phyloP scores from a whole-genome alignment of 805 yeast genomes.

The Candida morakotiae region DNA sequence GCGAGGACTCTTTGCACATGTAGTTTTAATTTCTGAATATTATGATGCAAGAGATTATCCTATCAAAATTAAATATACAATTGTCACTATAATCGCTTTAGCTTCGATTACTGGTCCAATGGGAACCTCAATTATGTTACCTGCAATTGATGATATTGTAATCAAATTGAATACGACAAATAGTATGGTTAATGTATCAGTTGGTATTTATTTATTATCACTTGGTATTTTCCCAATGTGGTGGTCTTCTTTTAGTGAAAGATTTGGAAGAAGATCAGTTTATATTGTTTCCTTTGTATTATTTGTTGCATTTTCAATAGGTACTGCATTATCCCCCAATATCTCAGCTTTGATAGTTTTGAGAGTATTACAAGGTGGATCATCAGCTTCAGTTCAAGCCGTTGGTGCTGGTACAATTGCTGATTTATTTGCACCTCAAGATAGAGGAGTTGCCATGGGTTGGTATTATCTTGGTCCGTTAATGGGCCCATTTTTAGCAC shows the following conservation, averaged over 20 bases:
- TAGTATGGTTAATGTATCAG: slow-evolving; percentile 67
- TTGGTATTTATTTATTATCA: slow-evolving; percentile 71
- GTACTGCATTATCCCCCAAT: slow-evolving; percentile 61
- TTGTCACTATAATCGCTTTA: slow-evolving; percentile 63
- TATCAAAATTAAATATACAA: slow-evolving; percentile 39
- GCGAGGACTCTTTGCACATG: slow-evolving; percentile 53
- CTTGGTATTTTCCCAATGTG: slow-evolving; percentile 80
- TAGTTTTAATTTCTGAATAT: slow-evolving; percentile 64
- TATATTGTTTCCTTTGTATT: slow-evolving; percentile 65
- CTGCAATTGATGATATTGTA: slow-evolving; percentile 64
- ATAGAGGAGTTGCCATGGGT: slow-evolving; percentile 79
- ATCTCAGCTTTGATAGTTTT: slow-evolving; percentile 63
- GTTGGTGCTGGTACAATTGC: slow-evolving; percentile 88
- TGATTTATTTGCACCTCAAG: slow-evolving; percentile 62
- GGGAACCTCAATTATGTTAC: slow-evolving; percentile 82
- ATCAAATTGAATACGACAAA: slow-evolving; percentile 51
- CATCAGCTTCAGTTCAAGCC: slow-evolving; percentile 81
- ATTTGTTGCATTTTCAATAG: slow-evolving; percentile 64
- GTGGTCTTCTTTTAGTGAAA: slow-evolving; percentile 83
- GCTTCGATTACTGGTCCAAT: slow-evolving; percentile 83
- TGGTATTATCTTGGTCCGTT: slow-evolving; percentile 76
- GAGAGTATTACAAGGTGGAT: slow-evolving; percentile 72
- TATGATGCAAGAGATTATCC: slow-evolving; percentile 69
- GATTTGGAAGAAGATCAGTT: slow-evolving; percentile 69
- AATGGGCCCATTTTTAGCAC: slow-evolving; percentile 75